Evolutionary conservation across 306 rosid genomes (phyloP), one percentile per base, ranked within the genome.

Genomic region (Lathyrus tuberosus): DNA sequence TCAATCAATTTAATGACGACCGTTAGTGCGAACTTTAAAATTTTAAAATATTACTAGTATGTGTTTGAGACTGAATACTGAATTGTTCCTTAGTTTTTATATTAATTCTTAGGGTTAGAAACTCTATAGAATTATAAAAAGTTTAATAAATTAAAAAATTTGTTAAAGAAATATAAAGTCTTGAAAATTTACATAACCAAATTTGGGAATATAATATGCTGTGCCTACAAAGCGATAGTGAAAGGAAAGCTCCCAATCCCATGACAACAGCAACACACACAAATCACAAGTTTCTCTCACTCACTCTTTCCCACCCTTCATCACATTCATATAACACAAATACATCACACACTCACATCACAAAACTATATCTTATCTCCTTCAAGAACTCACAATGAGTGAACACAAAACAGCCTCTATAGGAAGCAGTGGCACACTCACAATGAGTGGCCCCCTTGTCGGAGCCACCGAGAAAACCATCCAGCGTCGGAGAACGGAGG

Each of bases 401-500:
- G 15, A 81, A 14, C 80, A 83, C 44, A 93, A 82, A 64, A 61
- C 69, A 66, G 68, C 53, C 2, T 77, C 54, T 40, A 28, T 81
- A 49, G 91, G 79, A 56, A 77, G 28, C 48, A 79, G 72, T 28
- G 79, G 85, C 43, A 73, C 78, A 15, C 73, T 77, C 33, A 76
- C 77, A 15, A 75, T 79, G 64, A 78, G 79, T 35, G 81, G 86
- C 4, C 69, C 80, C 16, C 83, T 78, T 7, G 85, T 35, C 57
- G 81, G 79, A 43, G 40, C 71, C 4, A 31, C 74, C 12, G 59
- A 14, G 0, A 63, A 46, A 31, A 58, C 10, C 8, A 68, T 28
- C 24, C 53, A 33, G 13, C 63, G 78, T 10, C 74, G 75, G 84
- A 87, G 81, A 67, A 66, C 58, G 7, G 95, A 88, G 46, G 76